These are phyloP conservation scores for Mycotypha africana DNA, from an alignment of 371 early-diverging fungal species.

Conservation along the genomic window DNA sequence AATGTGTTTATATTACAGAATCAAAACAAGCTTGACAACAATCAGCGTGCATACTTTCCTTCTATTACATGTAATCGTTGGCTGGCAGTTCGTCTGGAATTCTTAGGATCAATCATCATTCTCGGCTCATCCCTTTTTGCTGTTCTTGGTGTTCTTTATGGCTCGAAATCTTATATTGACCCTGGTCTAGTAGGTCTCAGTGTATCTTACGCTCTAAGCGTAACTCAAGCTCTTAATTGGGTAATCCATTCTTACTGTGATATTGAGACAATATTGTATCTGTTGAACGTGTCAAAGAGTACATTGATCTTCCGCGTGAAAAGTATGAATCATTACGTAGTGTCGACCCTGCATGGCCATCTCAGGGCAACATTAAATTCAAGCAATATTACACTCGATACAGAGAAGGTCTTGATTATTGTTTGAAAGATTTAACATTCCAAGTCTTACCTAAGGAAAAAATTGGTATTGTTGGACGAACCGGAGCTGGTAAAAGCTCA, in stretches of 20 bases:
- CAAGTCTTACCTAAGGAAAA: conserved; percentile 63
- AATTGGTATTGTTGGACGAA: conserved; percentile 88
- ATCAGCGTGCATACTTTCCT: conserved; percentile 75
- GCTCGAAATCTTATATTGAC: conserved; percentile 36
- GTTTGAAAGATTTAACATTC: conserved; percentile 59
- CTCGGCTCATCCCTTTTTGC: conserved; percentile 59
- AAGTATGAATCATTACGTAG: conserved; percentile 52
- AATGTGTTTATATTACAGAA: conserved; percentile 68
- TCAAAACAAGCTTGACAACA: conserved; percentile 65
- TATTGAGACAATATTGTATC: conserved; percentile 67
- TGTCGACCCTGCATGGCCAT: conserved; percentile 43
- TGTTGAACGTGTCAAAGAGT: conserved; percentile 84
- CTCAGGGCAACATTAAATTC: conserved; percentile 62
- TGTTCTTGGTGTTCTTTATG: conserved; percentile 48
- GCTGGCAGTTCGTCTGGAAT: conserved; percentile 90
- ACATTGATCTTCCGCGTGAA: conserved; percentile 75
- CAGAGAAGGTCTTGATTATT: conserved; percentile 62
- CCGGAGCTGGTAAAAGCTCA: conserved; percentile 93
- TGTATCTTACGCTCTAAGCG: conserved; percentile 76
- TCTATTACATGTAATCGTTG: conserved; percentile 80
- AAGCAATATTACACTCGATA: conserved; percentile 58
- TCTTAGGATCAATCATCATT: conserved; percentile 57
- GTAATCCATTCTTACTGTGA: conserved; percentile 57
- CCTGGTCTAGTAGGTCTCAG: conserved; percentile 79
- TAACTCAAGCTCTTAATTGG: conserved; percentile 83